phyloP scores from a whole-genome alignment of 257 asterid genomes.

The Cynanchum wilfordii region DNA sequence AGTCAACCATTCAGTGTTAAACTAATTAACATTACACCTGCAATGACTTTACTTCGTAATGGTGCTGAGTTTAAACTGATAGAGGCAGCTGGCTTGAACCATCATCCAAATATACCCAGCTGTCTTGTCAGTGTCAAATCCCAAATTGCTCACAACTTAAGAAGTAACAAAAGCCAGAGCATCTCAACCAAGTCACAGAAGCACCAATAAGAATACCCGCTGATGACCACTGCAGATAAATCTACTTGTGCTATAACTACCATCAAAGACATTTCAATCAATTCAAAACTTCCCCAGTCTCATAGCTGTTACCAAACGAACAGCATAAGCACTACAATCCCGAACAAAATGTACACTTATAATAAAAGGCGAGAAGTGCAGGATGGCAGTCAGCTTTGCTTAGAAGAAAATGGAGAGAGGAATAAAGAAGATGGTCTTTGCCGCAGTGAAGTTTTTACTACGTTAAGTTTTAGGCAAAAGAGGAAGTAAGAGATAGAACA shows the following conservation, averaged over 20 bases:
- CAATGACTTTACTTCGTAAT: background rate
- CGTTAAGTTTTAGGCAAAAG: background rate
- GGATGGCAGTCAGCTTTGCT: background rate
- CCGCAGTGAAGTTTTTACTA: background rate
- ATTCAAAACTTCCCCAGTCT: background rate
- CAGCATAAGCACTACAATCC: background rate
- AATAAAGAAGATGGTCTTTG: background rate
- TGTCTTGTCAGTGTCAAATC: background rate
- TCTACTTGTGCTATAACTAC: background rate
- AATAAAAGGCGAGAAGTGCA: background rate
- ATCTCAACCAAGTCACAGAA: background rate
- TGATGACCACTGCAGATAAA: background rate
- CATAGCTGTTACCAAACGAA: background rate
- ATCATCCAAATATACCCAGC: background rate
- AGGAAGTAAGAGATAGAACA: background rate
- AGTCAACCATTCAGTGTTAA: background rate
- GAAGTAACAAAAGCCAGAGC: background rate
- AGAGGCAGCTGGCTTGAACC: background rate
- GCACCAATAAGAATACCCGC: background rate
- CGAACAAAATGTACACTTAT: background rate
- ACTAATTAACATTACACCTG: background rate
- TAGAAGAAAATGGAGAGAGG: background rate
- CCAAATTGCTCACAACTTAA: background rate
- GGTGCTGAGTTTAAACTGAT: background rate
- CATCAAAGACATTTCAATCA: background rate